Evolutionary conservation across 2,329 filamentous ascomycete genomes (phyloP).

Genomic region (Hymenoscyphus repandus): DNA sequence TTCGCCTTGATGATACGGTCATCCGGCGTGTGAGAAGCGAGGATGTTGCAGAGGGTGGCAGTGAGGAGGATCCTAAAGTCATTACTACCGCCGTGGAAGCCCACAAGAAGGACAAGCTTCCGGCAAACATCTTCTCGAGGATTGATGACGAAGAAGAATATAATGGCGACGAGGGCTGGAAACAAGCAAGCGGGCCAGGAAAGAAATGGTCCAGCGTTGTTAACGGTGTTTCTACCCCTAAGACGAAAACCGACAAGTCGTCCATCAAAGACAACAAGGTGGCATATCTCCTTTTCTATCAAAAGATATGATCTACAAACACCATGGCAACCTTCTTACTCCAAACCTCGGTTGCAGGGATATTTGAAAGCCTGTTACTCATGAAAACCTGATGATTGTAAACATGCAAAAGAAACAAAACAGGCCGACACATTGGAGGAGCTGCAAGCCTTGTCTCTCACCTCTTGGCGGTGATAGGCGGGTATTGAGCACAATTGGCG

Average conservation of each 20-base stretch:
- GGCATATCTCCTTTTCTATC: conserved; percentile 94
- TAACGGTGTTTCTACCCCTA: conserved; percentile 59
- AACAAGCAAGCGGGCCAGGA: conserved; percentile 69
- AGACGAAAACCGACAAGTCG: conserved; percentile 49
- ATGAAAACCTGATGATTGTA: not conserved
- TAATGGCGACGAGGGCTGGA: conserved; percentile 72
- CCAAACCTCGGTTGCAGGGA: not conserved
- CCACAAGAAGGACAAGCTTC: conserved; percentile 53
- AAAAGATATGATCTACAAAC: conserved; percentile 38
- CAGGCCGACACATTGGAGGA: no score
- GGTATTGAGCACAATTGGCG: no score
- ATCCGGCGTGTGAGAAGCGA: conserved; percentile 80
- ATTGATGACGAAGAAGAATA: conserved; percentile 61
- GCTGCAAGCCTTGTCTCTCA: no score
- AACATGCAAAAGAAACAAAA: no score
- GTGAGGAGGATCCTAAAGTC: conserved; percentile 70
- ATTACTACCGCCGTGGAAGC: conserved; percentile 62
- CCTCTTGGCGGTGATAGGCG: no score
- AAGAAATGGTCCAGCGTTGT: conserved; percentile 69
- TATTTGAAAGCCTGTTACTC: not conserved
- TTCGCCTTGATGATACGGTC: conserved; percentile 89
- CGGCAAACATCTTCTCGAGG: conserved; percentile 69
- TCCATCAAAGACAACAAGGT: conserved; percentile 88
- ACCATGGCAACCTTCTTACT: not conserved
- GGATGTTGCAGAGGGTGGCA: conserved; percentile 81